Evolutionary conservation across 441 rosid species (phyloP).

Genomic region (Erodium trifolium): DNA sequence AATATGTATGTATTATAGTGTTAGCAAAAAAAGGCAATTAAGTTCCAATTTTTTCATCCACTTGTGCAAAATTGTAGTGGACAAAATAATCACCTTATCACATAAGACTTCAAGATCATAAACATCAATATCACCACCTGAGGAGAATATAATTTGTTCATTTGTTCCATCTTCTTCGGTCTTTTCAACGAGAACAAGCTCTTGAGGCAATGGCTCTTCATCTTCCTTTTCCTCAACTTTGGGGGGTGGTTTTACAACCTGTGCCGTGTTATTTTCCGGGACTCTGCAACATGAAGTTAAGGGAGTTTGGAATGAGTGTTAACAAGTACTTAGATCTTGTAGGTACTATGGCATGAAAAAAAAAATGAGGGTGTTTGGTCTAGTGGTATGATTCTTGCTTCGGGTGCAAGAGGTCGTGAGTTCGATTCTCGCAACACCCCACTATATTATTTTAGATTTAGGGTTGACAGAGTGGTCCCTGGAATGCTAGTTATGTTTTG

Average conservation of each 20-base stretch:
- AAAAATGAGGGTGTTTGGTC: not conserved
- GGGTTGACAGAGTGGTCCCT: not conserved
- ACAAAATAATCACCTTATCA: constrained; percentile 50
- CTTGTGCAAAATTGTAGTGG: not conserved
- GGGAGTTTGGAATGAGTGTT: constrained; percentile 1
- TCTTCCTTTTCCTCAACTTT: constrained; percentile 50
- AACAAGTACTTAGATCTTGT: constrained; percentile 5
- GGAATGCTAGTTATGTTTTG: not conserved
- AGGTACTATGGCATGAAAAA: not conserved
- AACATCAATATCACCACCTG: constrained; percentile 80
- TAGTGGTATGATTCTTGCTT: too few relatives aligned
- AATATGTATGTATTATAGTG: not conserved
- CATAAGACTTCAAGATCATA: constrained; percentile 87
- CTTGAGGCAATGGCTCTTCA: constrained; percentile 37
- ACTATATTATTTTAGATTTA: too few relatives aligned
- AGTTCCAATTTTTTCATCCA: not conserved
- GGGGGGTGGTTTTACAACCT: constrained; percentile 63
- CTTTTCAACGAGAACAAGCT: constrained; percentile 67
- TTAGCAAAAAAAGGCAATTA: not conserved
- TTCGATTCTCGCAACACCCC: too few relatives aligned
- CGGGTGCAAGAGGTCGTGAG: too few relatives aligned
- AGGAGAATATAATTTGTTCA: constrained; percentile 80
- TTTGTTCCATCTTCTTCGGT: constrained; percentile 49
- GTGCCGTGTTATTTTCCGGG: constrained; percentile 47
- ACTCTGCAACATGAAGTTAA: constrained; percentile 34